A percentile compares a stretch with the other conserved stretches of the same genome.
Conservation (phyloP, 495 filamentous ascomycete genomes). For the Pyrenopolyporus hunteri region DNA sequence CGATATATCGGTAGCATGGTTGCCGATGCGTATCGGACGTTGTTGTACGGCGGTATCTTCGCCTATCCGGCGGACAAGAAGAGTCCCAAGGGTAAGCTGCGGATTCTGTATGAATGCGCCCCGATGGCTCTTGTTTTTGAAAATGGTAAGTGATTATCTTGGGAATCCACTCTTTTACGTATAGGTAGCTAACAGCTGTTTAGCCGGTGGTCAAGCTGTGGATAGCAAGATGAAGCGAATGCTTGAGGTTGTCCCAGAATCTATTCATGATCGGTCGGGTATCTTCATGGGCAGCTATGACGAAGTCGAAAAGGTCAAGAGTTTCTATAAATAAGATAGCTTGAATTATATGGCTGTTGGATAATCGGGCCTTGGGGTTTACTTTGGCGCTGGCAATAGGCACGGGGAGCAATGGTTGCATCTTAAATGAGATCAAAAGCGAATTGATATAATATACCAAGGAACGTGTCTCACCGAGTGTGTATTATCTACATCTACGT, state of each 20-base stretch:
- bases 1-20: constrained; percentile 98
- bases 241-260: constrained; percentile 85
- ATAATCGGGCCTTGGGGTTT: constrained; percentile 1
- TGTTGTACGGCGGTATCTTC: constrained; percentile 96
- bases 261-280: constrained; percentile 94
- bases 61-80: constrained; percentile 98
- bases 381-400: constrained; percentile 17
- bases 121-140: constrained; percentile 99
- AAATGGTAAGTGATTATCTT: constrained; percentile 70
- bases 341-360: neutral
- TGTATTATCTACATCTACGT: no score
- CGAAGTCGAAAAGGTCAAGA: constrained; percentile 94
- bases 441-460: no score
- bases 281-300: constrained; percentile 95
- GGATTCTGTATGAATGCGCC: constrained; percentile 97
- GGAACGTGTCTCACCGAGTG: no score
- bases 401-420: constrained; percentile 3
- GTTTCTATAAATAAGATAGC: constrained; percentile 55
- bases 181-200: constrained; percentile 20
- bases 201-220: constrained; percentile 89
- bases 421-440: neutral
- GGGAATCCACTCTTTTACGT: neutral
- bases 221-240: constrained; percentile 88
- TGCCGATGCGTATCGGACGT: constrained; percentile 93
- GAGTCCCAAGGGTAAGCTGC: constrained; percentile 95